phyloP scores from a whole-genome alignment of 768 basidiomycete genomes.

The Kwoniella bestiolae region DNA sequence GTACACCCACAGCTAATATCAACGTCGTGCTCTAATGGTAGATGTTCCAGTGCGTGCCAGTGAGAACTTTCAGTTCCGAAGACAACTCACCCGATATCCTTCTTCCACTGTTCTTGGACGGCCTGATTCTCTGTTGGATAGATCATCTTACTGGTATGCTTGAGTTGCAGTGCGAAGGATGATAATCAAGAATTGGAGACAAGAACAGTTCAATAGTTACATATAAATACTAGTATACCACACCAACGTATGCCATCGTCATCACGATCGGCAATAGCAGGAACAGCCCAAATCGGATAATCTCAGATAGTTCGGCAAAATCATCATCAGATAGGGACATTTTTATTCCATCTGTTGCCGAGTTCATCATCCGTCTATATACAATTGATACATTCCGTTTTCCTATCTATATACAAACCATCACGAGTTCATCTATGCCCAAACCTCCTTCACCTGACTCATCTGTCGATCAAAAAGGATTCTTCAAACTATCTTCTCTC shows the following conservation, averaged over 20 bases:
- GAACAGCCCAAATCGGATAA: too few relatives aligned
- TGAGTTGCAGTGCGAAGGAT: neutral
- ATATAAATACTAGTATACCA: too few relatives aligned
- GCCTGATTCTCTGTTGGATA: neutral
- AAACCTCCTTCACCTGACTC: neutral
- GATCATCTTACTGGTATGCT: conserved; percentile 4
- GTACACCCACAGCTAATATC: neutral
- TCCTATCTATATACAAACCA: neutral
- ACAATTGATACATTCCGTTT: neutral
- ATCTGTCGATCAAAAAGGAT: conserved; percentile 7
- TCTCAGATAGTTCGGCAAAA: too few relatives aligned
- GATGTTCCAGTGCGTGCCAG: neutral
- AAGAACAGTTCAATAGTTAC: too few relatives aligned
- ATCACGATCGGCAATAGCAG: neutral
- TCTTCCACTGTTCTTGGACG: conserved; percentile 11
- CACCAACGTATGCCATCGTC: too few relatives aligned
- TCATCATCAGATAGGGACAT: too few relatives aligned
- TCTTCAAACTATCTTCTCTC: conserved; percentile 3
- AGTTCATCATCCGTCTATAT: too few relatives aligned
- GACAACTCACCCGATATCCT: conserved; percentile 19
- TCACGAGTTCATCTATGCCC: too few relatives aligned
- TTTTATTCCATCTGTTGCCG: too few relatives aligned
- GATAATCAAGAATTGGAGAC: too few relatives aligned
- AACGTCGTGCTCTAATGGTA: neutral
- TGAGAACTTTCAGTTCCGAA: too few relatives aligned